Conservation (phyloP, 768 basidiomycete genomes). For the Gymnopilus dilepis region DNA sequence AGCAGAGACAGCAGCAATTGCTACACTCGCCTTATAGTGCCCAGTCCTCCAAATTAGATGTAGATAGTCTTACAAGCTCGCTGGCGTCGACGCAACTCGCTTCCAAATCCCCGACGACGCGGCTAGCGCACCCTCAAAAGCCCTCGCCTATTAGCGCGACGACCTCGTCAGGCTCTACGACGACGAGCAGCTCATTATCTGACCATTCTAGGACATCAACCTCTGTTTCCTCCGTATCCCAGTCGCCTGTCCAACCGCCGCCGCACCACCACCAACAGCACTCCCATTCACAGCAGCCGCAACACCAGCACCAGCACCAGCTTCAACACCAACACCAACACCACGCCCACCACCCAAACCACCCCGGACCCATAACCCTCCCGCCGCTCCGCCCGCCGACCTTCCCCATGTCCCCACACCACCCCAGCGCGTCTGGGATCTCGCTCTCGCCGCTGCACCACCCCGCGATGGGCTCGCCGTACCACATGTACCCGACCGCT, state of each 20-base stretch:
- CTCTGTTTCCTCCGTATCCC: conserved; percentile 50
- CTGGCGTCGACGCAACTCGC: conserved; percentile 20
- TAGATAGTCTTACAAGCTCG: conserved; percentile 24
- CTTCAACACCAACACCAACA: too few species aligned
- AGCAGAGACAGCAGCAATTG: conserved; percentile 11
- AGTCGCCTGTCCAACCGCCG: conserved; percentile 6
- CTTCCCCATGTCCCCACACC: conserved; percentile 29
- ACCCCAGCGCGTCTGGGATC: conserved; percentile 34
- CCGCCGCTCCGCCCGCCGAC: conserved; percentile 16
- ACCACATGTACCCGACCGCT: conserved; percentile 23
- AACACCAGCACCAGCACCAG: conserved; percentile 4
- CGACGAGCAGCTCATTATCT: conserved; percentile 16
- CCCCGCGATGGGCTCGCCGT: conserved; percentile 38
- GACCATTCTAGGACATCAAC: conserved; percentile 40
- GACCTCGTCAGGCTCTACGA: conserved; percentile 15
- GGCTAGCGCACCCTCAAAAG: conserved; percentile 6
- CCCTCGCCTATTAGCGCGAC: conserved; percentile 16
- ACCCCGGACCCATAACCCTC: conserved; percentile 22
- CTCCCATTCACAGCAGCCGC: conserved; percentile 6
- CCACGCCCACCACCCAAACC: conserved; percentile 10
- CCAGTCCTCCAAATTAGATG: conserved; percentile 16
- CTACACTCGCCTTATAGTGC: background rate
- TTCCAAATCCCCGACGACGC: conserved; percentile 9
- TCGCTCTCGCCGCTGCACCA: conserved; percentile 47
- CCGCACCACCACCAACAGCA: conserved; percentile 14